Evolutionary conservation across 1,139 yeast genomes (phyloP), one percentile per base, ranked within the genome.

Genomic region (Blastobotrys apis): DNA sequence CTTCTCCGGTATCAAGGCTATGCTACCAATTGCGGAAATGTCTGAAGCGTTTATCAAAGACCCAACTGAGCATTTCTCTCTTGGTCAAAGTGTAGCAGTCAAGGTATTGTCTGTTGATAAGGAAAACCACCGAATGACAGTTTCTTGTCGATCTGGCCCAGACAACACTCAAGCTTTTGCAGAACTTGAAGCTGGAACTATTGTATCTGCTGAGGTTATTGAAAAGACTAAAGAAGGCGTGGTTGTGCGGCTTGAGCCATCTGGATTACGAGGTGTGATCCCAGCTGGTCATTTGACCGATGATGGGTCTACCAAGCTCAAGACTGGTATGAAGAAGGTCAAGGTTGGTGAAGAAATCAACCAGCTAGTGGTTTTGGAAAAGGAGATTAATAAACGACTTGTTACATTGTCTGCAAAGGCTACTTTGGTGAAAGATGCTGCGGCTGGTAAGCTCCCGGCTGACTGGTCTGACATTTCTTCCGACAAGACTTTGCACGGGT

Each of bases 71-170:
- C 84, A 82, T 63, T 74, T 90, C 57, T 80, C 79, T 53, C 60
- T 85, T 20, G 96, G 96, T 2, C 98, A 92, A 67, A 83, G 96
- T 4, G 82, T 92, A 35, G 71, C 73, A 27, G 94, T 85, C 5
- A 78, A 82, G 54, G 70, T 92, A 23, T 58, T 81, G 37, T 68
- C 71, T 33, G 77, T 82, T 37, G 80, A 84, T 53, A 64, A 72
- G 21, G 78, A 74, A 13, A 69, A 70, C 27, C 69, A 75, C 36
- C 77, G 82, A 58, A 68, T 88, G 51, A 66, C 77, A 27, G 95
- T 84, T 2, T 81, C 95, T 38, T 81, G 94, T 57, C 78, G 84
- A 61, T 78, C 83, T 49, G 74, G 87, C 1, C 63, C 69, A 21
- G 71, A 71, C 48, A 44, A 52, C 27, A 49, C 45, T 17, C 62